A percentile compares a stretch with the other conserved stretches of the same genome.
phyloP scores from a whole-genome alignment of 352 stramenopile genomes.

The Pythium inflatum region DNA sequence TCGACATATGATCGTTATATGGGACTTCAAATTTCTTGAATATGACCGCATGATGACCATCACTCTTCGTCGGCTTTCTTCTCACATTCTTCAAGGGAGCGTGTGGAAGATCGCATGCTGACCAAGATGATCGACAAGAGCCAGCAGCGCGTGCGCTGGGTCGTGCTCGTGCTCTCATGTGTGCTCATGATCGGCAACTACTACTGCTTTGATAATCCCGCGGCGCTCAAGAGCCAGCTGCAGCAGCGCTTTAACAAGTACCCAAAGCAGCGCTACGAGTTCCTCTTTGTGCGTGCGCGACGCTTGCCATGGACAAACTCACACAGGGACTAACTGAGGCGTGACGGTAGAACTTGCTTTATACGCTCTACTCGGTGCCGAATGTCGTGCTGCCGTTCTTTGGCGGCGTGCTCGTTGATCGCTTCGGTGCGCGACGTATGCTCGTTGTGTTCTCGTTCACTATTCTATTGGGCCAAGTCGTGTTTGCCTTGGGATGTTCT shows the following conservation, averaged over 20 bases:
- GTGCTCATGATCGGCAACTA: conserved; percentile 91
- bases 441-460: conserved; percentile 84
- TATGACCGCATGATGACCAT: too few relatives aligned
- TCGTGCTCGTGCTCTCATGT: conserved; percentile 87
- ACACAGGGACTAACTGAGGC: too few relatives aligned
- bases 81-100: too few relatives aligned
- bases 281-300: conserved; percentile 75
- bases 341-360: conserved; percentile 90
- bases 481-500: conserved; percentile 88
- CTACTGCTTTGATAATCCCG: conserved; percentile 91
- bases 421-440: conserved; percentile 84
- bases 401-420: conserved; percentile 90
- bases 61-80: too few relatives aligned
- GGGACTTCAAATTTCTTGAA: too few relatives aligned
- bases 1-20: too few relatives aligned
- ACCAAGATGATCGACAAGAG: conserved; percentile 69
- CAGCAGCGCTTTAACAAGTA: conserved; percentile 83
- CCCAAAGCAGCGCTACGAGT: conserved; percentile 79
- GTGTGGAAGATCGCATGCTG: too few relatives aligned
- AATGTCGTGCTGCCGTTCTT: conserved; percentile 95
- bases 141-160: conserved; percentile 73
- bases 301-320: too few relatives aligned
- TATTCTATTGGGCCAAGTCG: conserved; percentile 83
- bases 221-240: conserved; percentile 86
- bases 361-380: conserved; percentile 93